Base-by-base conservation (phyloP, 179 eudicot species). In the Amaranthus tricolor region DNA sequence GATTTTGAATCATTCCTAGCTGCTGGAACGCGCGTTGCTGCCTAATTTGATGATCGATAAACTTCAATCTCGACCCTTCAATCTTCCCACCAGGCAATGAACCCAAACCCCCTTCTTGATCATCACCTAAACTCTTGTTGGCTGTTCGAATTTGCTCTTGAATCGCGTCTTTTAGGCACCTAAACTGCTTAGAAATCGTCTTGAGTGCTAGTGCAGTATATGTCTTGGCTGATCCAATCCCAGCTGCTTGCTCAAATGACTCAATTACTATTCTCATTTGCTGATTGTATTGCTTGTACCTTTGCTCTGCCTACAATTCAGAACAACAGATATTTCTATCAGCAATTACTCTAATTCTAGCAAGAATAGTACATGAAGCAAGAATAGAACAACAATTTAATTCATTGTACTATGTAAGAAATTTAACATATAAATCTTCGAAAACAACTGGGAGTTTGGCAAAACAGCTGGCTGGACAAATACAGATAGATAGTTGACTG, bases 251-350 rank as follows among this genome's bases (percentile, higher is more conserved):
- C 75, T 89, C 93, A 57, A 91, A 91, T 72, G 91, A 88, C 4
- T 89, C 85, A 5, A 88, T 88, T 14, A 91, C 96, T 9, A 86
- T 80, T 75, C 89, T 89, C 90, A 91, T 91, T 77, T 91, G 93
- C 79, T 85, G 83, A 74, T 91, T 87, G 81, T 91, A 91, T 17
- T 91, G 94, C 69, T 87, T 88, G 86, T 89, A 89, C 85, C 96
- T 87, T 77, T 89, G 91, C 82, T 91, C 96, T 75, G 90, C 94
- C 96, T 91, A 49, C 57, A 78, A 40, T 31, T 14, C 57, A 68
- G 50, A 64, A 60, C 13, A 56, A 15, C 60, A 57, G 56, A 31
- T 31, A 31, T 31, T 31, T 3, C 40, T 31, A 31, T 31, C 1
- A 31, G 40, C 40, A 31, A 31, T 31, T 31, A 31, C 2, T 31